A percentile compares a stretch with the other conserved stretches of the same genome.
phyloP scores from a whole-genome alignment of 345 rosid genomes.

The Gynandropsis gynandra region DNA sequence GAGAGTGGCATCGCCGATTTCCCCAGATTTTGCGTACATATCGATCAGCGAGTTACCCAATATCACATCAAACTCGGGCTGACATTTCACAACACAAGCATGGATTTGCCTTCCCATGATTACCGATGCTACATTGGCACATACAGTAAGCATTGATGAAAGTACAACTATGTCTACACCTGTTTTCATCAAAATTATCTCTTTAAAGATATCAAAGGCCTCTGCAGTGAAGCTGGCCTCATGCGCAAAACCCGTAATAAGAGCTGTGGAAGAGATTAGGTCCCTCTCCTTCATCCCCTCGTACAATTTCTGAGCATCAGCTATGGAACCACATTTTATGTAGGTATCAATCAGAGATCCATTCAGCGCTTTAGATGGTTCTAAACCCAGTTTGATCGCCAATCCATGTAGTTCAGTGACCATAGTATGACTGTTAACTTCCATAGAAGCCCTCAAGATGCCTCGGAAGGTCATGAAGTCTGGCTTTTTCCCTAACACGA shows the following conservation, averaged over 20 bases:
- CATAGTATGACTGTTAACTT: slow-evolving; percentile 24
- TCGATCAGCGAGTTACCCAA: slow-evolving; percentile 61
- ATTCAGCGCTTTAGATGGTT: slow-evolving; percentile 30
- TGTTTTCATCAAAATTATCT: slow-evolving; percentile 34
- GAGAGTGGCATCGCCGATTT: slow-evolving; percentile 43
- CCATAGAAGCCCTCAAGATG: slow-evolving; percentile 49
- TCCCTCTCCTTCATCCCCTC: slow-evolving; percentile 35
- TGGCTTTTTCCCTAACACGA: slow-evolving; percentile 40
- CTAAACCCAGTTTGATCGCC: slow-evolving; percentile 40
- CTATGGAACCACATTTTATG: slow-evolving; percentile 48
- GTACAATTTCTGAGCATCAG: slow-evolving; percentile 37
- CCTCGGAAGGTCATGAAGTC: slow-evolving; percentile 62
- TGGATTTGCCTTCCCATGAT: slow-evolving; percentile 63
- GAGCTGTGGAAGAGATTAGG: slow-evolving; percentile 52
- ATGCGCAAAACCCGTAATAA: slow-evolving; percentile 49
- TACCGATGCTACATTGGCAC: slow-evolving; percentile 43
- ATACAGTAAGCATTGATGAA: slow-evolving; percentile 52
- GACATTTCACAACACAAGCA: slow-evolving; percentile 43
- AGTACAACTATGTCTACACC: slow-evolving; percentile 47
- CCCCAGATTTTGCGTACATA: slow-evolving; percentile 76
- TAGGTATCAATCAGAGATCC: slow-evolving; percentile 58
- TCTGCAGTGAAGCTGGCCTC: slow-evolving; percentile 20
- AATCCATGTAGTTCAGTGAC: slow-evolving; percentile 51
- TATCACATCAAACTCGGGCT: slow-evolving; percentile 36
- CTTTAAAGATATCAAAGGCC: slow-evolving; percentile 50